Percentiles rank a stretch among this genome's conserved stretches.
These are phyloP conservation scores for Neonectria punicea DNA, from an alignment of 2,329 filamentous ascomycete genomes.

Conservation along the genomic window DNA sequence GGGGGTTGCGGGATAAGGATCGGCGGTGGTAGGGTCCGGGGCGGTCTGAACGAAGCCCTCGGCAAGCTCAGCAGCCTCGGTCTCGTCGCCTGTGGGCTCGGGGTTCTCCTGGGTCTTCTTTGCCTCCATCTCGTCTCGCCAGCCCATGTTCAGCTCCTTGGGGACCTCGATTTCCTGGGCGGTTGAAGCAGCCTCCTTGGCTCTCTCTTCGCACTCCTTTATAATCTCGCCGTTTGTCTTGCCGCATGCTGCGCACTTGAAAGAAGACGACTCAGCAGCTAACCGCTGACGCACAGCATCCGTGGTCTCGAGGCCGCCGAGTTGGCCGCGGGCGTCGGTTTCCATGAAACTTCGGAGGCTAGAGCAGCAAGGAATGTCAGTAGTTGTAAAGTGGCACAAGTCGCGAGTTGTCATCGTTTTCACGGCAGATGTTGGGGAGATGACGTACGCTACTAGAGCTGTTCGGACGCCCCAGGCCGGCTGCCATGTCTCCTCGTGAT, in stretches of 20 bases:
- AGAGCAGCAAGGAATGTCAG: conserved; percentile 16
- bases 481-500: conserved; percentile 99
- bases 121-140: conserved; percentile 75
- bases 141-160: conserved; percentile 72
- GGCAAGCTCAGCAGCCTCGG: conserved; percentile 61
- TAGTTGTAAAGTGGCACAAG: background rate
- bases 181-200: conserved; percentile 50
- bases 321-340: conserved; percentile 84
- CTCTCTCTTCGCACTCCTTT: conserved; percentile 71
- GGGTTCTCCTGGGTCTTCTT: conserved; percentile 23
- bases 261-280: conserved; percentile 73
- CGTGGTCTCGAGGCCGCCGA: conserved; percentile 86
- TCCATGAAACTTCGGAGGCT: conserved; percentile 91
- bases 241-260: conserved; percentile 76
- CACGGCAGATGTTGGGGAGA: conserved; percentile 39
- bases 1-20: conserved; percentile 3
- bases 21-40: conserved; percentile 15
- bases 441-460: conserved; percentile 75
- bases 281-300: conserved; percentile 74
- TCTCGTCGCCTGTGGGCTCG: conserved; percentile 45
- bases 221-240: conserved; percentile 80
- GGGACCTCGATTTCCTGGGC: conserved; percentile 60
- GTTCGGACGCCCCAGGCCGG: conserved; percentile 97
- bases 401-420: background rate
- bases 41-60: conserved; percentile 69